phyloP scores from a whole-genome alignment of 495 filamentous ascomycete species.

The Xylaria intraflava region DNA sequence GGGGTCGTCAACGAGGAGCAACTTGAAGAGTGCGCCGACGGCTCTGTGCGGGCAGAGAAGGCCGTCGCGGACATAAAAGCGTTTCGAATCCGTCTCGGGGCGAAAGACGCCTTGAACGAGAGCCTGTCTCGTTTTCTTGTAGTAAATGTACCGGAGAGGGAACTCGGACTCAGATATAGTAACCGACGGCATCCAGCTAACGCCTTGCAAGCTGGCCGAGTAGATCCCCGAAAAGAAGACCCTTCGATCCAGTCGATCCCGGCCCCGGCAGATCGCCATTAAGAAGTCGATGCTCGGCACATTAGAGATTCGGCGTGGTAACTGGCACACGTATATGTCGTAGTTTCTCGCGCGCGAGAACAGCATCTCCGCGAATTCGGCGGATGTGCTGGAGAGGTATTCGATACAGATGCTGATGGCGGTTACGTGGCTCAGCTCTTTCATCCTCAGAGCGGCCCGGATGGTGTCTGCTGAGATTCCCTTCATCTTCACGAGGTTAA shows the following conservation, averaged over 20 bases:
- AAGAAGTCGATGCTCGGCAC: not conserved
- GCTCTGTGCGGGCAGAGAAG: not conserved
- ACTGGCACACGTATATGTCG: not conserved
- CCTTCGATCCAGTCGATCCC: not conserved
- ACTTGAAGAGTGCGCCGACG: not conserved
- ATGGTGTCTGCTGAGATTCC: not conserved
- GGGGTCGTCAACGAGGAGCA: not conserved
- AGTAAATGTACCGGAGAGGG: not conserved
- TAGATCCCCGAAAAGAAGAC: not conserved
- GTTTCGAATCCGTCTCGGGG: too few relatives aligned
- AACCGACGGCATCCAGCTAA: too few relatives aligned
- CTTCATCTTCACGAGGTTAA: not conserved
- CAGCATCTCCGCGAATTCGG: not conserved
- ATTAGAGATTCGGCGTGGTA: not conserved
- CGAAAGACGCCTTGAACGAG: too few relatives aligned
- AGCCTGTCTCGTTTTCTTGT: not conserved
- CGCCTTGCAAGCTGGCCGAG: not conserved
- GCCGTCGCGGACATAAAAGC: not conserved
- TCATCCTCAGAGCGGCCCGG: not conserved
- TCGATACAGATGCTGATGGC: not conserved
- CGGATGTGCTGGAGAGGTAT: not conserved
- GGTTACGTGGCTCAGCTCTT: not conserved
- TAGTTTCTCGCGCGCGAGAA: not conserved
- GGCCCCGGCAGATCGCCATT: not conserved
- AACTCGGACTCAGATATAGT: not conserved